Conservation (phyloP, 2,329 filamentous ascomycete species). For the Colletotrichum sp. region DNA sequence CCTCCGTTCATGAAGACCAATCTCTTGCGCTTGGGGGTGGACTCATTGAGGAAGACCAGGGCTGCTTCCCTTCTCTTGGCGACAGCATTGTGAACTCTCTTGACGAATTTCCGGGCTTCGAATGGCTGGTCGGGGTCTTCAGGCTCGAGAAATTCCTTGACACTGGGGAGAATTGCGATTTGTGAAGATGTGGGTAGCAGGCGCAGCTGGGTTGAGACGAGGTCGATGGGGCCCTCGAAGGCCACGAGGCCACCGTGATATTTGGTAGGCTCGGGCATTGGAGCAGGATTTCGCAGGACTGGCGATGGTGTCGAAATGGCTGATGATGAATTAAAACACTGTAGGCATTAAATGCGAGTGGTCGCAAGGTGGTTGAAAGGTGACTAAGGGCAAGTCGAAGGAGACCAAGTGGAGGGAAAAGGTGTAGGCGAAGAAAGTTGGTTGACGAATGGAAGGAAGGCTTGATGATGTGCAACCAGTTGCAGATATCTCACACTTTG, state of each 20-base stretch:
- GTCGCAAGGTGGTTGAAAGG: not conserved
- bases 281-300: not conserved
- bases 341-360: not conserved
- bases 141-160: constrained; percentile 50
- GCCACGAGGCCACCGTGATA: constrained; percentile 59
- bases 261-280: constrained; percentile 20
- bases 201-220: constrained; percentile 62
- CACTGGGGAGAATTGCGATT: constrained; percentile 59
- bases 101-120: constrained; percentile 43
- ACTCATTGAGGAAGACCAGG: constrained; percentile 52
- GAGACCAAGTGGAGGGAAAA: not conserved
- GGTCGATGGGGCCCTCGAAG: constrained; percentile 61
- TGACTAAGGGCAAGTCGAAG: not conserved
- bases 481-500: constrained; percentile 5
- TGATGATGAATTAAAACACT: not conserved
- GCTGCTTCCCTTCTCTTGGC: constrained; percentile 52
- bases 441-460: not conserved
- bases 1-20: constrained; percentile 67
- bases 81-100: constrained; percentile 55
- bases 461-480: constrained; percentile 13
- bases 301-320: not conserved
- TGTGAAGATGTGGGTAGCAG: constrained; percentile 64
- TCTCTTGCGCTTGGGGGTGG: constrained; percentile 51
- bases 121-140: constrained; percentile 30
- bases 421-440: not conserved